These are phyloP conservation scores for Aspergillus neoniger DNA, from an alignment of 2,329 filamentous ascomycete genomes.

Conservation along the genomic window DNA sequence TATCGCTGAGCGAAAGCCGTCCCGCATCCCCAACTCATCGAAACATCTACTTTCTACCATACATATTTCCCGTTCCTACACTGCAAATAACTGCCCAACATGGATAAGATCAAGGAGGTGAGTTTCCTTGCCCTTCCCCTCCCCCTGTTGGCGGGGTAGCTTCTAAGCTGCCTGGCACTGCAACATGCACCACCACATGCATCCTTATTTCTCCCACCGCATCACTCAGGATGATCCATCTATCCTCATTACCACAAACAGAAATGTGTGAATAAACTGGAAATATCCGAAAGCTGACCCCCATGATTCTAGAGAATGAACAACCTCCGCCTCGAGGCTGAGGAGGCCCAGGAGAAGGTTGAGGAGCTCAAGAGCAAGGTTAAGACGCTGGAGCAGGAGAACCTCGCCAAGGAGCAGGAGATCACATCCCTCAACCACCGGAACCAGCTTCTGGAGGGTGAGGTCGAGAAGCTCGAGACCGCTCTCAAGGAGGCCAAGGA, in stretches of 20 bases:
- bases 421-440: constrained; percentile 96
- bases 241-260: neutral
- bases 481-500: constrained; percentile 85
- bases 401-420: constrained; percentile 94
- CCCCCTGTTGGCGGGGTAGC: constrained; percentile 44
- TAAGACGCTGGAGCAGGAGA: constrained; percentile 92
- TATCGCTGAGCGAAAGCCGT: constrained; percentile 44
- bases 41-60: constrained; percentile 29
- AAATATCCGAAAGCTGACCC: neutral
- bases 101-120: constrained; percentile 92
- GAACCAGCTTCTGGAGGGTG: constrained; percentile 83
- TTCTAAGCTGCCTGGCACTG: constrained; percentile 31
- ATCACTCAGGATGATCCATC: constrained; percentile 16
- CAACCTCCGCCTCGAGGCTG: constrained; percentile 89
- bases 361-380: constrained; percentile 86
- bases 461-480: constrained; percentile 90
- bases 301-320: constrained; percentile 75
- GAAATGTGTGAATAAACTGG: constrained; percentile 21
- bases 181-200: constrained; percentile 23
- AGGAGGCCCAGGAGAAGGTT: constrained; percentile 76
- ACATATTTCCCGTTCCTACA: constrained; percentile 24
- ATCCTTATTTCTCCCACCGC: neutral
- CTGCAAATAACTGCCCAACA: constrained; percentile 46
- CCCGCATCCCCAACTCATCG: neutral
- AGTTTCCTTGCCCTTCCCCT: constrained; percentile 43